Evolutionary conservation across 2,329 filamentous ascomycete genomes (phyloP), one percentile per base, ranked within the genome.

Genomic region (Furcasterigmium furcatum): DNA sequence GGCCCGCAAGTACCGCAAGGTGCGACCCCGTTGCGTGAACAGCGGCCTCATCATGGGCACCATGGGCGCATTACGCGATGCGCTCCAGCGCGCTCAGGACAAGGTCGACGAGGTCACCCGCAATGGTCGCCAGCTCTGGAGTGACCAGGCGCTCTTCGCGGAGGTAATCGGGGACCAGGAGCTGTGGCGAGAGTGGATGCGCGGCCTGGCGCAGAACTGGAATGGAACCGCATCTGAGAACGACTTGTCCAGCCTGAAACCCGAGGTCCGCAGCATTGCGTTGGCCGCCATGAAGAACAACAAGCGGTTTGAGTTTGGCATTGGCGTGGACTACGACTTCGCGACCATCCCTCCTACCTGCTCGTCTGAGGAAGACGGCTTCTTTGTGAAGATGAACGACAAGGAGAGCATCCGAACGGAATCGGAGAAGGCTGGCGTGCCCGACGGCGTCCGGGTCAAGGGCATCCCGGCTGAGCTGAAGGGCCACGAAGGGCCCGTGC

Each of bases 131-230:
- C 64, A 67, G 45, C 60, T 66, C 9, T 67, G 64, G 64, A 67
- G 64, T 49, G 63, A 68, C 32, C 66, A 68, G 41, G 63, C 64
- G 0, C 59, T 68, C 5, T 50, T 68, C 2, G 65, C 55, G 1
- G 66, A 68, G 29, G 62, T 67, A n/a, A 59, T 67, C 8, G 64
- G 63, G 9, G 66, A 68, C 18, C 66, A 68, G 42, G 62, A 67
- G 47, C 58, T 66, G 25, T 67, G 61, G 58, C 61, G 66, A 2
- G 53, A 58, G 24, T 67, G 63, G 61, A 48, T 56, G 35, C 56
- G 54, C 6, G 38, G 53, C 19, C 47, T 67, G 1, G 57, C 50
- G 2, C 48, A 54, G 13, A 58, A 57, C 0, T 68, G 66, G 66
- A 58, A 67, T 43, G 63, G 63, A 4, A 52, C 48, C 1, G 18